Evolutionary conservation across 495 filamentous ascomycete genomes (phyloP).

Genomic region (Trichoderma parareesei): DNA sequence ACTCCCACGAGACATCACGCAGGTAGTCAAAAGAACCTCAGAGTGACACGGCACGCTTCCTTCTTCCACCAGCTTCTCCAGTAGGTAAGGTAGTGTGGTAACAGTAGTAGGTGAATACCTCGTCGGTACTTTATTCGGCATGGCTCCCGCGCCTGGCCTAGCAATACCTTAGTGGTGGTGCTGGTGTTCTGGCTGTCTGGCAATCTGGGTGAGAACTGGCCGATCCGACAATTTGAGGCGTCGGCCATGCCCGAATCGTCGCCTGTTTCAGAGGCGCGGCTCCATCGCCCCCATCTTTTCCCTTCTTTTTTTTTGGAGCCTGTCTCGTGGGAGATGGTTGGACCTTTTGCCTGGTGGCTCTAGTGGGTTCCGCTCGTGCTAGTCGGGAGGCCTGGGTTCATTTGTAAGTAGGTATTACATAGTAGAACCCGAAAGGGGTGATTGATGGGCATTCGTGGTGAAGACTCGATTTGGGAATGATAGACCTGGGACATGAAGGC

Average conservation of each 20-base stretch:
- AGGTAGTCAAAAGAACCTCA: background rate
- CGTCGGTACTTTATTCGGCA: conserved; percentile 5
- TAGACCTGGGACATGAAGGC: too few species aligned
- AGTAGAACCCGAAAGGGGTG: too few species aligned
- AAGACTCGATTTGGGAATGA: too few species aligned
- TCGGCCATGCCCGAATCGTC: conserved; percentile 9
- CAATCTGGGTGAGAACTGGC: background rate
- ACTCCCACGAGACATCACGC: background rate
- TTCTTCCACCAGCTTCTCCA: background rate
- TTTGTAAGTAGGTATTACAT: too few species aligned
- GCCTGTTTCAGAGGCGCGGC: background rate
- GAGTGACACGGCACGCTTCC: background rate
- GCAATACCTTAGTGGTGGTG: too few species aligned
- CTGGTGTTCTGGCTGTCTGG: background rate
- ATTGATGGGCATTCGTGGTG: too few species aligned
- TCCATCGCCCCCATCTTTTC: conserved; percentile 6
- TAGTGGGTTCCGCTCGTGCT: too few species aligned
- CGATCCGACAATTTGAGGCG: background rate
- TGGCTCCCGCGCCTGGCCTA: background rate
- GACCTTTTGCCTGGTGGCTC: too few species aligned
- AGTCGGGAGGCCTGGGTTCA: background rate
- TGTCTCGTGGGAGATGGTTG: background rate
- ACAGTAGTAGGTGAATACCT: background rate
- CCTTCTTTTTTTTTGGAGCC: background rate
- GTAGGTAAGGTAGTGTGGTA: background rate